Evolutionary conservation across 2,329 filamentous ascomycete species (phyloP), one percentile per base, ranked within the genome.

Genomic region (Aspergillus sp.): DNA sequence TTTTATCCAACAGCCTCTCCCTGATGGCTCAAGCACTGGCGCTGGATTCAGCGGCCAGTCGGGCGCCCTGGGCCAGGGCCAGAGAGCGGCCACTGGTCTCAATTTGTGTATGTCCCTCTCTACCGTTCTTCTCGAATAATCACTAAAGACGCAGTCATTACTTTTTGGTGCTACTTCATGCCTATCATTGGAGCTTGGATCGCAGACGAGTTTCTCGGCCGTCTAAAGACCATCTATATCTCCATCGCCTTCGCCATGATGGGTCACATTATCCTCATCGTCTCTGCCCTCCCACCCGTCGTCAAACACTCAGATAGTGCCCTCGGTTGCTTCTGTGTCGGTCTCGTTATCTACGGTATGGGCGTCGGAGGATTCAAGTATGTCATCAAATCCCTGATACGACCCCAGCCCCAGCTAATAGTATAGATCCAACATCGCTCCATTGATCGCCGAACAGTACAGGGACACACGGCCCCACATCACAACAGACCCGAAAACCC

Each of bases 351-450:
- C 70, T 85, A 92, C 69, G 89, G 89, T 22, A 77, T 91, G 38
- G 91, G 91, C 45, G 91, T 89, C 1, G 91, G 91, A 61, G 89
- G 91, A 68, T 92, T 93, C 84, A 93, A 93, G 81, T 71, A 67
- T 7, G 57, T 54, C n/a, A 13, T 17, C 8, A 3, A 19, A 3
- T 3, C 28, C 17, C 11, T n/a, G 4, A 48, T 3, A 30, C 17
- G 28, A 7, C 28, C 19, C 19, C 19, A 19, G 19, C 19, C 19
- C 25, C 13, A 11, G 15, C 48, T 55, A 52, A 60, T 17, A 1
- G 7, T 23, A 46, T 43, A 70, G 68, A 22, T 86, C 89, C 66
- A 93, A 93, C 73, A 90, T 93, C 49, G 88, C 88, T 0, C 88
- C 89, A 0, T 80, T 91, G 31, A 84, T 91, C 52, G 89, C 88